Percentiles rank a stretch among this genome's conserved stretches.
Conservation (phyloP, 116 monocot genomes). For the Zostera marina region DNA sequence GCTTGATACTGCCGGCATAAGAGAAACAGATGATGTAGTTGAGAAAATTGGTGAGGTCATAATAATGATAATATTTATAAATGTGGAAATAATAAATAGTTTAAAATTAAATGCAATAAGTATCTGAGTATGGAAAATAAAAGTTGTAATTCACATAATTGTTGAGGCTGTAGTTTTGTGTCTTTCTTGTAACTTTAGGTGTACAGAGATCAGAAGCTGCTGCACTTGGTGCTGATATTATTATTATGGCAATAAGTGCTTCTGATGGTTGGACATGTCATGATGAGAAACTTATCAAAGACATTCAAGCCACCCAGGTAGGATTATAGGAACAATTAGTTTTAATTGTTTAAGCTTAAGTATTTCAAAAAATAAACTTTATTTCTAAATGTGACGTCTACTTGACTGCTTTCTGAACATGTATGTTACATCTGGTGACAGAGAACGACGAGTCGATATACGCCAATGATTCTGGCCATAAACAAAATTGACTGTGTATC, state of each 20-base stretch:
- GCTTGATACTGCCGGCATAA: conserved; percentile 90
- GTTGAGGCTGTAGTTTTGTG: neutral
- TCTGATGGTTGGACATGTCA: conserved; percentile 86
- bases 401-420: neutral
- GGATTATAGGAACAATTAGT: neutral
- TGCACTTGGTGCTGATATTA: conserved; percentile 71
- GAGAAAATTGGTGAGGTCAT: conserved; percentile 68
- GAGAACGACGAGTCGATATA: conserved; percentile 20
- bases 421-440: conserved; percentile 10
- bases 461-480: conserved; percentile 65
- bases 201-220: conserved; percentile 89
- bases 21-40: conserved; percentile 70
- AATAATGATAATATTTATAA: neutral
- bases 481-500: conserved; percentile 81
- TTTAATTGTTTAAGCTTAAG: neutral
- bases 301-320: conserved; percentile 20
- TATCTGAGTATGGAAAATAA: no score
- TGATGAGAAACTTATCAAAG: conserved; percentile 56
- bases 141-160: neutral
- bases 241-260: conserved; percentile 80
- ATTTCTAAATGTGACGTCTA: neutral
- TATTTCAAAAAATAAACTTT: neutral
- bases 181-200: conserved; percentile 17
- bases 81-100: neutral
- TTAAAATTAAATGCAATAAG: neutral